Evolutionary conservation across 371 early-diverging fungal genomes (phyloP).

Genomic region (Saksenaea oblongispora): DNA sequence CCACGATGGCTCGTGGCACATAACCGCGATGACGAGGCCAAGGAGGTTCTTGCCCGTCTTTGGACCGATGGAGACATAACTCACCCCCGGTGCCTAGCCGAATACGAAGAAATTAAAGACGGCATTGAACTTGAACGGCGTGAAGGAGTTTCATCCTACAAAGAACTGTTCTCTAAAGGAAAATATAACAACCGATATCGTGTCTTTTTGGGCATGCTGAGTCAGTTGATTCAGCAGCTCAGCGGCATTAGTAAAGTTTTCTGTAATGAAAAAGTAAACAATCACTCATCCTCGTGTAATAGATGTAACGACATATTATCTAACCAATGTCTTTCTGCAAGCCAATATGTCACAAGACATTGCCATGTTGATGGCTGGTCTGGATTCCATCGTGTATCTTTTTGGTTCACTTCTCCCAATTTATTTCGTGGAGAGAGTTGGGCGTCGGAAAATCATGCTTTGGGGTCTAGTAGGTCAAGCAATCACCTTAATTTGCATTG

Average conservation of each 20-base stretch:
- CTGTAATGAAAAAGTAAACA: background rate
- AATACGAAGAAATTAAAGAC: conserved; percentile 41
- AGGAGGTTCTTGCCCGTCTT: conserved; percentile 42
- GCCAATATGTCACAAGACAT: conserved; percentile 28
- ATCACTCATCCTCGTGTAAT: conserved; percentile 35
- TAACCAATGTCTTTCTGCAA: conserved; percentile 35
- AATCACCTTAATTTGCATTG: conserved; percentile 16
- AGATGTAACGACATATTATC: conserved; percentile 41
- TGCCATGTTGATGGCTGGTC: conserved; percentile 39
- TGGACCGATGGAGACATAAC: conserved; percentile 32
- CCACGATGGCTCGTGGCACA: conserved; percentile 61
- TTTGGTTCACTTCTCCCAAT: conserved; percentile 39
- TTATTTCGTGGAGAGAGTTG: conserved; percentile 24
- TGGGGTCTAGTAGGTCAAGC: conserved; percentile 29
- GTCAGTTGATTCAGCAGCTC: conserved; percentile 48
- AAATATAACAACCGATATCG: conserved; percentile 45
- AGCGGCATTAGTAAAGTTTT: conserved; percentile 39
- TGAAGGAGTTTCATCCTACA: conserved; percentile 39
- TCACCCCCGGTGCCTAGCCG: conserved; percentile 33
- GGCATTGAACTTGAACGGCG: conserved; percentile 43
- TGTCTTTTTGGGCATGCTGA: conserved; percentile 40
- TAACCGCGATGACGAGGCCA: conserved; percentile 34
- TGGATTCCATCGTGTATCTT: conserved; percentile 39
- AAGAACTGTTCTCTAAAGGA: conserved; percentile 41
- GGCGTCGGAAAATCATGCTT: conserved; percentile 25